Percentiles rank a stretch among this genome's conserved stretches.
These are phyloP conservation scores for Rhododendron griersonianum DNA, from an alignment of 148 eudicot species.

Conservation along the genomic window DNA sequence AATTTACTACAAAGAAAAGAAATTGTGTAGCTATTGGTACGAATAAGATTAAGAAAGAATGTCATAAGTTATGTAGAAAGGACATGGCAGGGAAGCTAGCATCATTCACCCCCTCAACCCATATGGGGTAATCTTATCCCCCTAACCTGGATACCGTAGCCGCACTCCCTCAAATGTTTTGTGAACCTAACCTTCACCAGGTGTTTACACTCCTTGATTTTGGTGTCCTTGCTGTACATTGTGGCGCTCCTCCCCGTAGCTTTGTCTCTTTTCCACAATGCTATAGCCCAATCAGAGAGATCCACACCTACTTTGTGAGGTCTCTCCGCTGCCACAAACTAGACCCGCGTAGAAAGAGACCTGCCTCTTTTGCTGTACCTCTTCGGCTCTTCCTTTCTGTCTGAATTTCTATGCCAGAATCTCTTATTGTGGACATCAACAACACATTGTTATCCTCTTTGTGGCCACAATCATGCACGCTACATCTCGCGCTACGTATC, in stretches of 20 bases:
- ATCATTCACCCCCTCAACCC: no score
- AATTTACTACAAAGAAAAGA: neutral
- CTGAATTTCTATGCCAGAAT: neutral
- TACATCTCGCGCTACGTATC: no score
- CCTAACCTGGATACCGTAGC: no score
- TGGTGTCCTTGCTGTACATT: no score
- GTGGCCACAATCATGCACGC: neutral
- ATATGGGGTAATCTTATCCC: no score
- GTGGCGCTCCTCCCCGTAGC: neutral
- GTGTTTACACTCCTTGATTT: no score
- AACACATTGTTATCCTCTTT: neutral
- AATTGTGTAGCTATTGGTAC: neutral
- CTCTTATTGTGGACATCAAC: neutral
- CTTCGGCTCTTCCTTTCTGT: neutral
- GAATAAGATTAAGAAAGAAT: neutral
- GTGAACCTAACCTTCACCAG: no score
- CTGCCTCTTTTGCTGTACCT: neutral
- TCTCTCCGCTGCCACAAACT: neutral
- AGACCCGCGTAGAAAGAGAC: neutral
- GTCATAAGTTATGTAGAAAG: neutral
- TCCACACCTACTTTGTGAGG: neutral
- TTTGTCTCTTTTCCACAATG: neutral
- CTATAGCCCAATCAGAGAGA: neutral
- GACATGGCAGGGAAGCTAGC: no score
- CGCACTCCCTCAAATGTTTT: no score